Base-by-base conservation (phyloP, 257 asterid species). In the Solanum habrochaites region DNA sequence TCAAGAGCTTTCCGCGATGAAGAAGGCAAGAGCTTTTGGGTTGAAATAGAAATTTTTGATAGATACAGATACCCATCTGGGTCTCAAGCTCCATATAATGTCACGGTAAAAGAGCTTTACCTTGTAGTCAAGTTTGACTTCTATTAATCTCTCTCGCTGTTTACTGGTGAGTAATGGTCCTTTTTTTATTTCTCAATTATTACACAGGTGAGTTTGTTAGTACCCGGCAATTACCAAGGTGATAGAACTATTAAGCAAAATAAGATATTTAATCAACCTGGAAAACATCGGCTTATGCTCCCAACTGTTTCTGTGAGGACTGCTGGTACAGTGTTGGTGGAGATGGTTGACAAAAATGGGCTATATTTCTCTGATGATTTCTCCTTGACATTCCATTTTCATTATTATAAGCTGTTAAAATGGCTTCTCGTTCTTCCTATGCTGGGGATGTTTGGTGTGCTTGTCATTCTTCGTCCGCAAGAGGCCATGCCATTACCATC, bases 151-250 rank as follows among this genome's bases (percentile, higher is more conserved):
- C 70, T 88, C 85, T 29, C 69, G 11, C 37, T 85, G 45, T 20
- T 85, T 14, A 81, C 45, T 81, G 20, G 29, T 29, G 67, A 73
- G 21, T 45, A 35, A 49, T 49, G 85, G 15, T 31, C 21, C 60
- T 49, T 31, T 29, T 56, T 31, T 31, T 29, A 11, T 43, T 49
- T 49, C 35, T 52, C 27, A 13, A 32, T 87, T 66, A 69, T 72
- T 74, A 69, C 81, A 37, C 91, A 97, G 99, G 91, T 96, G 88
- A 96, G 98, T 90, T 91, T 97, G 92, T 86, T 97, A 94, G 99
- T 97, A 88, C 99, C 99, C 16, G 98, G 99, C 73, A 97, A 97
- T 89, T 97, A 95, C 94, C 98, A 94, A 93, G 99, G 99, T 52
- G 99, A 97, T 49, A 92, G 98, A 93, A 97, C 96, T 11, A 93